A percentile compares a stretch with the other conserved stretches of the same genome.
Conservation (phyloP, 495 filamentous ascomycete genomes). For the Talaromyces liani region DNA sequence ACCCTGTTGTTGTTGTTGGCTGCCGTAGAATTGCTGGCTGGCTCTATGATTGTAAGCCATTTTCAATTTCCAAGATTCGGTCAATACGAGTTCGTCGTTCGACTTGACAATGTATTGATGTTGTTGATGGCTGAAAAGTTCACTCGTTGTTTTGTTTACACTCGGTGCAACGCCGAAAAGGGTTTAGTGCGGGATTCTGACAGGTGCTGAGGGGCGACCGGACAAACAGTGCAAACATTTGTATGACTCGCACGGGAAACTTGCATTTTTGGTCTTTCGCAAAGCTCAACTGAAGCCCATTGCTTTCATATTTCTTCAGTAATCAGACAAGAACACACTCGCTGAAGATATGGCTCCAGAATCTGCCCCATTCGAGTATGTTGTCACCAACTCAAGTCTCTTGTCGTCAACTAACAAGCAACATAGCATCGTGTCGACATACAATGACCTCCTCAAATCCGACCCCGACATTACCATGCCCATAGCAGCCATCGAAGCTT, state of each 20-base stretch:
- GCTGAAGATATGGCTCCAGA: slow-evolving; percentile 28
- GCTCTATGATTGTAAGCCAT: slow-evolving; percentile 67
- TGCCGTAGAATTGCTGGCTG: slow-evolving; percentile 56
- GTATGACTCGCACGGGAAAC: neutral
- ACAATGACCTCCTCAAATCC: slow-evolving; percentile 48
- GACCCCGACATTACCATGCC: slow-evolving; percentile 91
- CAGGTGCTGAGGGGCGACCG: slow-evolving; percentile 16
- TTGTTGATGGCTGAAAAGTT: neutral
- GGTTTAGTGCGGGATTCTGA: slow-evolving; percentile 27
- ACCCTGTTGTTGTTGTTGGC: slow-evolving; percentile 46
- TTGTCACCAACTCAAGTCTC: slow-evolving; percentile 14
- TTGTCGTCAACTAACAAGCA: neutral
- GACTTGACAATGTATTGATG: slow-evolving; percentile 18
- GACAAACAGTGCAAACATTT: slow-evolving; percentile 39
- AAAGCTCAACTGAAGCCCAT: no score
- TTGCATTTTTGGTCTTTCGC: neutral
- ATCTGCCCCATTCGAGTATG: slow-evolving; percentile 18
- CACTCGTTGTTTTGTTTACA: slow-evolving; percentile 24
- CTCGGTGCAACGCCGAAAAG: slow-evolving; percentile 23
- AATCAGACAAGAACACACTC: slow-evolving; percentile 1
- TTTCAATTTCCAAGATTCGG: no score
- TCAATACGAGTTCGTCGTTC: no score
- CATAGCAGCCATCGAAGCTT: slow-evolving; percentile 88
- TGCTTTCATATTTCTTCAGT: no score
- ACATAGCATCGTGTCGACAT: slow-evolving; percentile 48